phyloP scores from a whole-genome alignment of 768 basidiomycete genomes.

The button mushroom (Agaricus bisporus) region DNA sequence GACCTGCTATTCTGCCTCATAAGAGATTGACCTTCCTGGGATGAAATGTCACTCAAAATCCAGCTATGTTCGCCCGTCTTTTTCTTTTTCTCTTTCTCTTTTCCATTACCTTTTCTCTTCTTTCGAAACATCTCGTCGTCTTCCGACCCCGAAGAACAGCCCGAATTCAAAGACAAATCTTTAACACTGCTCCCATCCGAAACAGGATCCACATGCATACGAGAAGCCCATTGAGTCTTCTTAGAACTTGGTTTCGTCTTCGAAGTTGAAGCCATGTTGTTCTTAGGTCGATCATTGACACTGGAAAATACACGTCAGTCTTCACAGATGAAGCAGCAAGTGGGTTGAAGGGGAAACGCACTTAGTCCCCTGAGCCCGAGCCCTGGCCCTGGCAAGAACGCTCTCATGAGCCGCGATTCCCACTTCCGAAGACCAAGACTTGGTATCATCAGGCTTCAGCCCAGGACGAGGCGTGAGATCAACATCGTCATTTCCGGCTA shows the following conservation, averaged over 20 bases:
- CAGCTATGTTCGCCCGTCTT: background rate
- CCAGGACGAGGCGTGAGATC: slow-evolving; percentile 4
- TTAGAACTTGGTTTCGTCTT: background rate
- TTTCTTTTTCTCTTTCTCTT: background rate
- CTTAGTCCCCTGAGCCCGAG: background rate
- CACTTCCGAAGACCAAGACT: background rate
- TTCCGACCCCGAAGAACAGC: background rate
- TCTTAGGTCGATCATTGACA: no score
- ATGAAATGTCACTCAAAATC: slow-evolving; percentile 1
- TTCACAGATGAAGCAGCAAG: no score
- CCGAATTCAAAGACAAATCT: background rate
- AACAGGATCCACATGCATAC: background rate
- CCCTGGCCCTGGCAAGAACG: background rate
- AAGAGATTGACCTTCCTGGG: background rate
- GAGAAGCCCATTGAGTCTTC: background rate
- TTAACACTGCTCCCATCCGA: background rate
- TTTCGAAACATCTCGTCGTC: background rate
- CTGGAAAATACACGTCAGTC: no score
- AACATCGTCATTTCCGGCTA: background rate
- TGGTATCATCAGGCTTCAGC: background rate
- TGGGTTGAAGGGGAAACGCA: background rate
- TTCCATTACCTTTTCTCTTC: background rate
- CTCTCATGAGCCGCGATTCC: background rate
- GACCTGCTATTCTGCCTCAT: background rate
- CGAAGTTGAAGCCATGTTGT: no score